Evolutionary conservation across 306 rosid species (phyloP).

Genomic region (Ormosia semicastrata): DNA sequence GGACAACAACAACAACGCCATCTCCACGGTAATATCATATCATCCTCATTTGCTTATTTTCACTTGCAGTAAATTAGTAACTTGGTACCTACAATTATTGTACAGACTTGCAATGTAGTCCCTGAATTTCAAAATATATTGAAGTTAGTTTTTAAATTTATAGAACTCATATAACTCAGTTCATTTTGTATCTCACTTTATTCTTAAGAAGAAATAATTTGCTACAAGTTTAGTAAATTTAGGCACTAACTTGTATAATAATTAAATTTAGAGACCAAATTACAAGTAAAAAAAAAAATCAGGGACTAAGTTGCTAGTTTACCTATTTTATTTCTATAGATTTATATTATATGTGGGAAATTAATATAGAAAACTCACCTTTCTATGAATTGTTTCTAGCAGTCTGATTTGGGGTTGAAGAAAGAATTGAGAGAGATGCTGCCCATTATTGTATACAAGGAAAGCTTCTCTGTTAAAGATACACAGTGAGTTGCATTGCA

Average conservation of each 20-base stretch:
- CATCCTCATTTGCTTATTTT: neutral
- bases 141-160: neutral
- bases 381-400: neutral
- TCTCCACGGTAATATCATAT: constrained; percentile 39
- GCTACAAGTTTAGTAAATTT: too few relatives aligned
- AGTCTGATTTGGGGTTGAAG: constrained; percentile 62
- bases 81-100: neutral
- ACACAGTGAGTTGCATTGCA: constrained; percentile 58
- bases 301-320: neutral
- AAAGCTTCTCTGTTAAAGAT: constrained; percentile 80
- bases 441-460: constrained; percentile 68
- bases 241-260: too few relatives aligned
- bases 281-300: neutral
- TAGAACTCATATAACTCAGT: too few relatives aligned
- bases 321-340: neutral
- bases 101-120: neutral
- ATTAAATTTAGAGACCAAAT: neutral
- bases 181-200: too few relatives aligned
- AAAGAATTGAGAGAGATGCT: constrained; percentile 86
- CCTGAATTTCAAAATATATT: too few relatives aligned
- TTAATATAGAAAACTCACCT: neutral
- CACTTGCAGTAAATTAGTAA: neutral
- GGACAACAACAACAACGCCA: neutral
- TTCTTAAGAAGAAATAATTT: too few relatives aligned
- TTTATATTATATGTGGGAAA: neutral